These are phyloP conservation scores for Pecoramyces ruminantium DNA, from an alignment of 192 early-diverging fungal species.

Conservation along the genomic window DNA sequence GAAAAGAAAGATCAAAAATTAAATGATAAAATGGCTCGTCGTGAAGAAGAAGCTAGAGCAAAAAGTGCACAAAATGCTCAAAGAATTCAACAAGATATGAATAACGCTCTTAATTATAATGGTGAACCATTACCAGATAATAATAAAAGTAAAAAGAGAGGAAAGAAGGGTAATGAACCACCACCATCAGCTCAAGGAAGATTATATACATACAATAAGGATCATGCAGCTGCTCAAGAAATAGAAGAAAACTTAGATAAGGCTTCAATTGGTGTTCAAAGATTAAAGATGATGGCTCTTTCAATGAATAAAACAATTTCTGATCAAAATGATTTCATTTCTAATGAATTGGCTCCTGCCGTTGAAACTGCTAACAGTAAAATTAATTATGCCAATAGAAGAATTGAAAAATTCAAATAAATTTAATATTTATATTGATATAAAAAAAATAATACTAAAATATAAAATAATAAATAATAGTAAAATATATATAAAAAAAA, in stretches of 20 bases:
- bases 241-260: background rate
- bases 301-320: background rate
- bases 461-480: background rate
- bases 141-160: background rate
- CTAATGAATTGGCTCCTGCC: background rate
- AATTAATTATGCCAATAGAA: background rate
- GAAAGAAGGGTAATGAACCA: background rate
- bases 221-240: background rate
- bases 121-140: background rate
- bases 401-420: background rate
- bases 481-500: too few species aligned
- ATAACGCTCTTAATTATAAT: background rate
- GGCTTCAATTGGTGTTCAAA: background rate
- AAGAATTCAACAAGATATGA: background rate
- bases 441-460: too few species aligned
- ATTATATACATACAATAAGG: background rate
- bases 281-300: background rate
- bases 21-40: background rate
- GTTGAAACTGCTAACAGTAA: background rate
- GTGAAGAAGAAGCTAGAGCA: background rate
- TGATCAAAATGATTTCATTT: background rate
- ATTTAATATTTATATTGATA: background rate
- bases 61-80: background rate
- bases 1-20: background rate
- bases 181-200: background rate